Percentiles rank a stretch among this genome's conserved stretches.
These are phyloP conservation scores for Backusella tuberculispora DNA, from an alignment of 192 early-diverging fungal species.

Conservation along the genomic window DNA sequence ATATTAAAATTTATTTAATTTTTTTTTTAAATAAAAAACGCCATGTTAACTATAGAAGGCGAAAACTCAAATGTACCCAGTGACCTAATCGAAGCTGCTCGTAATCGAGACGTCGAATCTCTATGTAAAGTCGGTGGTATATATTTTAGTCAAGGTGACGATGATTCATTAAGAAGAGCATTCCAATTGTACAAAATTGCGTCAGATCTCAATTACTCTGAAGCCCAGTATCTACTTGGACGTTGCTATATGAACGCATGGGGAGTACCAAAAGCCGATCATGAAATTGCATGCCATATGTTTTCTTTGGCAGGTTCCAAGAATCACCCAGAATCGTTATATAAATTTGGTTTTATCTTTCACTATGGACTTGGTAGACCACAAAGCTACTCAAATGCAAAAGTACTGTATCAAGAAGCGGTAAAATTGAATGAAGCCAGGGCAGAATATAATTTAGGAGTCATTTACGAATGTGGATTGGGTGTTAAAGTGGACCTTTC, in stretches of 20 bases:
- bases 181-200: neutral
- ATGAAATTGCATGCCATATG: neutral
- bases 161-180: neutral
- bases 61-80: too few relatives aligned
- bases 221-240: slow-evolving; percentile 1
- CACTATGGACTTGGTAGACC: neutral
- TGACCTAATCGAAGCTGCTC: neutral
- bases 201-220: neutral
- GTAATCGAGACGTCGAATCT: neutral
- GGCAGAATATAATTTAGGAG: neutral
- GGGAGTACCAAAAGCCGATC: neutral
- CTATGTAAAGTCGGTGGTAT: neutral
- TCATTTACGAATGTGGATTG: neutral
- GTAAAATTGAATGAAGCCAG: neutral
- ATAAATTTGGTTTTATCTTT: neutral
- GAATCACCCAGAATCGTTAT: neutral
- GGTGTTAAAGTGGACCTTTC: neutral
- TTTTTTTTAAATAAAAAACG: too few relatives aligned
- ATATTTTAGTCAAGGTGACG: neutral
- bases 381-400: neutral
- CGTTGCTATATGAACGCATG: slow-evolving; percentile 1
- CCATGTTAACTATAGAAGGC: too few relatives aligned
- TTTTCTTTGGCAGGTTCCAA: neutral
- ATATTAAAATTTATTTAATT: too few relatives aligned
- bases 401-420: neutral